Base-by-base conservation (phyloP, 352 stramenopile species). In the Plasmopara halstedii region DNA sequence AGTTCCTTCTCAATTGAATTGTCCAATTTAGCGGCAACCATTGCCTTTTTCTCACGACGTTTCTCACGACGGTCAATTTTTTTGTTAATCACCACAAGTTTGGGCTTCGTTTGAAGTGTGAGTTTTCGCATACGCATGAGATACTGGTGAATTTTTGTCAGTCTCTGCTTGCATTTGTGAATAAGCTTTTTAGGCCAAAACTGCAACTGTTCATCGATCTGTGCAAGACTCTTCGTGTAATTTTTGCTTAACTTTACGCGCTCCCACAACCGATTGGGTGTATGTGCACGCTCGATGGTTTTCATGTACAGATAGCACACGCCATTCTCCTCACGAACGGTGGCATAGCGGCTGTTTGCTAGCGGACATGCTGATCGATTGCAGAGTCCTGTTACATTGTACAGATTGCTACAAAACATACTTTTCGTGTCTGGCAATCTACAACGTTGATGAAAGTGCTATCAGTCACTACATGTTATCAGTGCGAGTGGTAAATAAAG, bases 111-210 rank as follows among this genome's bases (percentile, higher is more conserved):
- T 62, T 97, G 97, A 38, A 98, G 73, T 44, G 95, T 93, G 46
- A 98, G 73, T 76, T 98, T 99, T 5, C 96, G 82, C 96, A 99
- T 99, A 43, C 95, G 81, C 63, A 99, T 97, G 46, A 99, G 73
- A 61, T 99, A 99, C 76, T 99, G 95, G 70, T 98, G 93, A 64
- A 99, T 99, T 69, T 99, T 99, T 26, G 96, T 99, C 34, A 99
- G 79, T 26, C 96, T 76, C 78, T 99, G 95, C 64, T 99, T 99
- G 82, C 97, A 98, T 56, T 95, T 89, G 83, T 99, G 94, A 33
- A 98, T 78, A 15, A 98, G 69, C 50, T 97, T 97, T 70, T 98
- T 98, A 14, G 96, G 95, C 75, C 97, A 99, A 63, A 97, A 99
- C 62, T 98, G 82, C 60, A 99, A 78, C 42, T 99, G 83, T 63